phyloP scores from a whole-genome alignment of 257 asterid genomes.

The Salvia splendens region DNA sequence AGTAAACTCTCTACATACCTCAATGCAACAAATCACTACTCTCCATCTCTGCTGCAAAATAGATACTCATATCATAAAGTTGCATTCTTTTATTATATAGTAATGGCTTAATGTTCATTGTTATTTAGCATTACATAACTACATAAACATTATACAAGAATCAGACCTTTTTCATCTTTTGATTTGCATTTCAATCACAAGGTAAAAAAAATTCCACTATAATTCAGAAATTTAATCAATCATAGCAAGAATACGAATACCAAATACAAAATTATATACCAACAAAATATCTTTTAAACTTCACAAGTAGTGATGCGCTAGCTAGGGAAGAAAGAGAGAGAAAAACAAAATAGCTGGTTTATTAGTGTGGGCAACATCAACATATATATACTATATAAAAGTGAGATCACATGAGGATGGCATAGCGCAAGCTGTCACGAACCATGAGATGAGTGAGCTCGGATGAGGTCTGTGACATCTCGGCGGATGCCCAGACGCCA shows the following conservation, averaged over 20 bases:
- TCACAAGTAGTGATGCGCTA: neutral
- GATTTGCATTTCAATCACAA: neutral
- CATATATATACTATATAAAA: too few species aligned
- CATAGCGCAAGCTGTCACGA: constrained; percentile 50
- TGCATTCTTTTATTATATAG: too few species aligned
- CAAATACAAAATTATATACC: constrained; percentile 1
- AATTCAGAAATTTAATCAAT: neutral
- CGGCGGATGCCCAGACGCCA: constrained; percentile 54
- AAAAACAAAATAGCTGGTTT: too few species aligned
- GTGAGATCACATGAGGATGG: constrained; percentile 47
- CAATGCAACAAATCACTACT: too few species aligned
- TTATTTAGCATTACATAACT: neutral
- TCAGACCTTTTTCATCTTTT: neutral
- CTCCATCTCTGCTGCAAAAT: too few species aligned
- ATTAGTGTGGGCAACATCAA: too few species aligned
- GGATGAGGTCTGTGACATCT: constrained; percentile 42
- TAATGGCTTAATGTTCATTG: neutral
- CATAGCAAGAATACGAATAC: constrained; percentile 1
- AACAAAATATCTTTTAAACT: neutral
- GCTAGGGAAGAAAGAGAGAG: neutral
- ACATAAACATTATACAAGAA: too few species aligned
- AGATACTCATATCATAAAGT: too few species aligned
- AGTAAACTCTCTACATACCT: neutral
- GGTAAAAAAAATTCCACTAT: too few species aligned
- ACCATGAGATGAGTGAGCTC: constrained; percentile 57